phyloP scores from a whole-genome alignment of 2,329 filamentous ascomycete genomes.

The Clarireedia monteithiana region DNA sequence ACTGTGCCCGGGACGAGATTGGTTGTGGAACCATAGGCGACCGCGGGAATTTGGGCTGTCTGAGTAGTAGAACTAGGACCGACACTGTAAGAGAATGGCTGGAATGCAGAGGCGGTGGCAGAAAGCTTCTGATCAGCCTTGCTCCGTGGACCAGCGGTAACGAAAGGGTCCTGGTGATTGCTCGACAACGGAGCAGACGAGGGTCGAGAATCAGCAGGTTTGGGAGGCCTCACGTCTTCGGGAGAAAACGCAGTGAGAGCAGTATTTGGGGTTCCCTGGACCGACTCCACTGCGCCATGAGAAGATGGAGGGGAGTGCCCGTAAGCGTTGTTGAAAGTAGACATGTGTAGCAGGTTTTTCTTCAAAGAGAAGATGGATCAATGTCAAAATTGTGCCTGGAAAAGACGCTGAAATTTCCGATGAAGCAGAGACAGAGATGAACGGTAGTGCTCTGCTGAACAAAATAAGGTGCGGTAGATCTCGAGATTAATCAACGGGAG shows the following conservation, averaged over 20 bases:
- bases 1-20: constrained; percentile 6
- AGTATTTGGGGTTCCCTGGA: constrained; percentile 57
- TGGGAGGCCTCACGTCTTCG: constrained; percentile 34
- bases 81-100: constrained; percentile 35
- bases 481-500: not conserved
- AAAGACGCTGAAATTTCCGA: not conserved
- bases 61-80: not conserved
- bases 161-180: constrained; percentile 41
- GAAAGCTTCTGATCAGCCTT: constrained; percentile 45
- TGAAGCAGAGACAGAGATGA: not conserved
- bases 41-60: not conserved
- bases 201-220: constrained; percentile 18
- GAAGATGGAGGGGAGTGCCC: constrained; percentile 29
- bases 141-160: constrained; percentile 28
- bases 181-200: constrained; percentile 21
- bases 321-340: constrained; percentile 5
- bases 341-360: constrained; percentile 7
- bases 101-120: constrained; percentile 55
- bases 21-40: constrained; percentile 6
- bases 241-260: constrained; percentile 57
- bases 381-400: constrained; percentile 3
- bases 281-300: constrained; percentile 45
- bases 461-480: not conserved
- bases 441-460: not conserved
- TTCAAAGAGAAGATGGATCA: not conserved